phyloP scores from a whole-genome alignment of 768 basidiomycete species.

The Tubosaeta sp. region DNA sequence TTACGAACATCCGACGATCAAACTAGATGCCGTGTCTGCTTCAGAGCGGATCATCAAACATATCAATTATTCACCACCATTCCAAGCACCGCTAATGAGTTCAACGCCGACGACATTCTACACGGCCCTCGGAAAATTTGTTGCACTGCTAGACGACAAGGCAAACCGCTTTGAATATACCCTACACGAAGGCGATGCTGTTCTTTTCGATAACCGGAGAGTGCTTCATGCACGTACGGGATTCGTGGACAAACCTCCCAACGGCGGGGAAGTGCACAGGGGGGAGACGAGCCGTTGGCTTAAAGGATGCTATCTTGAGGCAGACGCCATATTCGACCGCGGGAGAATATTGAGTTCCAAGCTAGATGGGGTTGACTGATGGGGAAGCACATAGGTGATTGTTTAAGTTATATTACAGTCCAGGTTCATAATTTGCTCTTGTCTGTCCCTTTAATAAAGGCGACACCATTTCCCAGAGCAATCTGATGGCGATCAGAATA shows the following conservation, averaged over 20 bases:
- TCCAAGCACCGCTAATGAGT: constrained; percentile 74
- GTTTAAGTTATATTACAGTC: background rate
- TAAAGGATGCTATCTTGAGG: constrained; percentile 82
- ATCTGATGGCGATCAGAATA: constrained; percentile 27
- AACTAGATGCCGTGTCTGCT: constrained; percentile 37
- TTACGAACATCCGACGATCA: constrained; percentile 68
- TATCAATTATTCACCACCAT: constrained; percentile 93
- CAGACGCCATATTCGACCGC: constrained; percentile 54
- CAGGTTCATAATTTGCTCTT: constrained; percentile 39
- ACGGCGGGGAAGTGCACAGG: constrained; percentile 31
- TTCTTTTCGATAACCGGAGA: constrained; percentile 88
- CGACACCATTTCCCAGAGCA: constrained; percentile 58
- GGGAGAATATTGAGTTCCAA: constrained; percentile 46
- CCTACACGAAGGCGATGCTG: constrained; percentile 78
- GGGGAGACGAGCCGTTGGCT: constrained; percentile 74
- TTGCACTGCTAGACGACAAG: constrained; percentile 50
- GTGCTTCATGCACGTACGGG: constrained; percentile 84
- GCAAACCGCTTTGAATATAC: constrained; percentile 55
- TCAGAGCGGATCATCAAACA: constrained; percentile 41
- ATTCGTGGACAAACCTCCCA: constrained; percentile 44
- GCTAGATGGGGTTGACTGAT: constrained; percentile 6
- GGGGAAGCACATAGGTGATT: background rate
- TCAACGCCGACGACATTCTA: constrained; percentile 55
- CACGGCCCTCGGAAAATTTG: constrained; percentile 58
- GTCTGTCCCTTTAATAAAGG: constrained; percentile 53